Base-by-base conservation (phyloP, 768 basidiomycete species). In the Collybia sordida region DNA sequence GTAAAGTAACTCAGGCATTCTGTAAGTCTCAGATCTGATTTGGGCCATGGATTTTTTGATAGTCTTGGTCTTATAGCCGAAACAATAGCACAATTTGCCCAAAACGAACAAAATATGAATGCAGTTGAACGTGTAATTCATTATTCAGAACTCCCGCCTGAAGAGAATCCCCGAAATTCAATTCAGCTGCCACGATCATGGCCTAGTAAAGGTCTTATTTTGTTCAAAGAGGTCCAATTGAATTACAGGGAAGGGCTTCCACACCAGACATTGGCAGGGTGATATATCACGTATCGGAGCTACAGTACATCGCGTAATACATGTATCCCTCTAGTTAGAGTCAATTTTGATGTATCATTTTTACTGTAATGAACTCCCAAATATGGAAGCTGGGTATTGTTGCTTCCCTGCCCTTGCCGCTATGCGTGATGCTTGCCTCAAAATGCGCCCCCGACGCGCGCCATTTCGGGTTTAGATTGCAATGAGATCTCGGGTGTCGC, bases 41-140 rank as follows among this genome's bases (percentile, higher is more conserved):
- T 25, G 36, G 21, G 43, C 19, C 12, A 8, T 17, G 38, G 19
- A 17, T 9, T 21, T 49, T 19, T 25, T 34, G 22, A 24, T 36
- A 36, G 25, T n/a, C 38, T 19, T 7, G 2, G 14, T 31, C 3
- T 6, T 4, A 38, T 47, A 82, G 79, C 80, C 3, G 72, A 80
- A 52, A 73, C 83, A 63, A 72, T 84, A 11, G 69, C 76, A 1
- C 69, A 73, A 24, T 85, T 80, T 56, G 82, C 83, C 4, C 70
- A 73, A 52, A 82, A 78, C 52, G 83, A 85, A 59, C 82, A 85
- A 62, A 82, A 83, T 59, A 86, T 88, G 79, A 87, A 87, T 56
- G 79, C 83, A 0, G 85, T 85, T 6, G 86, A 89, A 59, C 77
- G 88, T n/a, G 71, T 88, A 3, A 64, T 84, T 18, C 77, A 85